These are phyloP conservation scores for Tetracentron sinense DNA, from an alignment of 164 flowering plant genomes.

Conservation along the genomic window DNA sequence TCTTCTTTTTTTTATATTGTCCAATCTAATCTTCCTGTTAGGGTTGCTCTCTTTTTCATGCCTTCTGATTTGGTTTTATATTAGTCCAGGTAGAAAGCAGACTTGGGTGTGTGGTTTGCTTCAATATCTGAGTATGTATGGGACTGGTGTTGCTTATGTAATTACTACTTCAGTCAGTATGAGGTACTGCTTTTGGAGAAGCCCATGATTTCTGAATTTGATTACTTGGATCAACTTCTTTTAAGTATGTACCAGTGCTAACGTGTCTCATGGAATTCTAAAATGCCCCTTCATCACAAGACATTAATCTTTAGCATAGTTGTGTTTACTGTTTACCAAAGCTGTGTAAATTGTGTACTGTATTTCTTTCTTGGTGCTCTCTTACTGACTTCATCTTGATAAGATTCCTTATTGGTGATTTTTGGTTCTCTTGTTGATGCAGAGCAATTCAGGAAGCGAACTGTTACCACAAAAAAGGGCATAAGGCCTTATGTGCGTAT, in stretches of 20 bases:
- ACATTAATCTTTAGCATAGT: not conserved
- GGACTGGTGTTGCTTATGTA: constrained; percentile 32
- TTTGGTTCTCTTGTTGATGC: constrained; percentile 15
- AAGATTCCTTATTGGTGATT: not conserved
- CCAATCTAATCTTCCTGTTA: not conserved
- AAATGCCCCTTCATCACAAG: not conserved
- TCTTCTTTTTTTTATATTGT: not conserved
- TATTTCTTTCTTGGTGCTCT: not conserved
- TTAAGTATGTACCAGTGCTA: too few species aligned
- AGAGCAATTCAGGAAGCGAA: constrained; percentile 72
- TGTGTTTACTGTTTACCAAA: not conserved
- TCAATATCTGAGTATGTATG: constrained; percentile 38
- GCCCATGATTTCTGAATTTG: not conserved
- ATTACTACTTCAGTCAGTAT: constrained; percentile 34
- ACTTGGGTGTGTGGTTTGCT: constrained; percentile 46
- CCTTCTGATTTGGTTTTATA: constrained; percentile 12
- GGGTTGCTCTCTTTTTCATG: not conserved
- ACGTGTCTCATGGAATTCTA: not conserved
- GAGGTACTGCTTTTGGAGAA: constrained; percentile 24
- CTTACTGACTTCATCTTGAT: not conserved
- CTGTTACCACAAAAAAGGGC: constrained; percentile 69
- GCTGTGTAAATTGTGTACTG: not conserved
- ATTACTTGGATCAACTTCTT: not conserved
- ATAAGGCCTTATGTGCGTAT: constrained; percentile 46
- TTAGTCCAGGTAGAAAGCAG: constrained; percentile 31